Percentiles rank a stretch among this genome's conserved stretches.
Conservation (phyloP, 768 basidiomycete genomes). For the Suillus spraguei region DNA sequence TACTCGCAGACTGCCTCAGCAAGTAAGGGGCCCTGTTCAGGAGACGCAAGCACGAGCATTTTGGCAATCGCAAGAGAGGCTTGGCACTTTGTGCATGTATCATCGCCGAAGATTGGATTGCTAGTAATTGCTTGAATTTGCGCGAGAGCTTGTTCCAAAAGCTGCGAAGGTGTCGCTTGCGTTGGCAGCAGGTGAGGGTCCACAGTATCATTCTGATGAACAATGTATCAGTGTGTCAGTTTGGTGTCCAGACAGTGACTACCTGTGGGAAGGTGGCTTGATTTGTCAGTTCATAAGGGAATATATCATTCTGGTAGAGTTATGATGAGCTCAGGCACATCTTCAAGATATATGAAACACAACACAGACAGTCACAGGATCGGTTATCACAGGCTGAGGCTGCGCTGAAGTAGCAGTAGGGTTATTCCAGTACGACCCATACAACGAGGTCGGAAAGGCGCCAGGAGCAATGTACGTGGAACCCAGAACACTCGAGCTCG, state of each 20-base stretch:
- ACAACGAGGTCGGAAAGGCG: constrained; percentile 62
- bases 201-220: constrained; percentile 40
- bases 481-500: constrained; percentile 13
- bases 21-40: constrained; percentile 44
- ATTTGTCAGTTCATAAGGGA: constrained; percentile 59
- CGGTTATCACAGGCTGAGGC: constrained; percentile 70
- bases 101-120: constrained; percentile 38
- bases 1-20: constrained; percentile 44
- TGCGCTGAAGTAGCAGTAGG: constrained; percentile 71
- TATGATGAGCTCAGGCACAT: constrained; percentile 1
- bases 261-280: constrained; percentile 58
- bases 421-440: constrained; percentile 64
- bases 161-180: constrained; percentile 32
- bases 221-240: neutral
- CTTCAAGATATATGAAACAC: constrained; percentile 12
- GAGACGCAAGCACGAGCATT: constrained; percentile 45
- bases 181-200: constrained; percentile 49
- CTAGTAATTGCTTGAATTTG: constrained; percentile 42
- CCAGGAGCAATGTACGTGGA: constrained; percentile 60
- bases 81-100: constrained; percentile 43
- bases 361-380: constrained; percentile 57
- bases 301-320: constrained; percentile 50
- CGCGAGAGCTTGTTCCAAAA: constrained; percentile 40
- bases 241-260: neutral
- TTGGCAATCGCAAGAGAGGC: constrained; percentile 42